A percentile compares a stretch with the other conserved stretches of the same genome.
Conservation (phyloP, 305 asterid genomes). For the Fraxinus latifolia region DNA sequence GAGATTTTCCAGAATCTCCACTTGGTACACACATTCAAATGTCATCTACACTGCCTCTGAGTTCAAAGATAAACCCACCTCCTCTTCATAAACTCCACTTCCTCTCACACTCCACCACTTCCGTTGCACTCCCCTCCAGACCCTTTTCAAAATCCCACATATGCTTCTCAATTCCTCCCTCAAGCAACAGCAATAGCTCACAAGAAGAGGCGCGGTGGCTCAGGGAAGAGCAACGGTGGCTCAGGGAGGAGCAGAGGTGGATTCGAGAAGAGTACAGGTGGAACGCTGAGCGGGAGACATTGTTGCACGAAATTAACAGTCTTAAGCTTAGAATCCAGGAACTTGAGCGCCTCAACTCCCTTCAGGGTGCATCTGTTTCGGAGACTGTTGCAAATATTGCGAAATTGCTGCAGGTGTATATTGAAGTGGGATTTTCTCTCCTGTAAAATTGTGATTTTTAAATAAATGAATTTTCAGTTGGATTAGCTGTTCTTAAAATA, state of each 20-base stretch:
- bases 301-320: conserved; percentile 52
- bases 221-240: conserved; percentile 85
- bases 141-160: conserved; percentile 36
- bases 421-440: background rate
- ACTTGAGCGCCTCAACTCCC: conserved; percentile 46
- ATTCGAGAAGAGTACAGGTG: conserved; percentile 77
- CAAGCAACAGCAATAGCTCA: conserved; percentile 26
- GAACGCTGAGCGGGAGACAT: conserved; percentile 62
- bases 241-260: conserved; percentile 93
- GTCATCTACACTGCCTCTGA: conserved; percentile 37
- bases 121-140: conserved; percentile 12
- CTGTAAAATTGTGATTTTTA: background rate
- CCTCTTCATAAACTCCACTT: conserved; percentile 28
- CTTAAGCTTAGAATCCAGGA: conserved; percentile 58
- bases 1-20: background rate
- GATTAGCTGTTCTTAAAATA: background rate
- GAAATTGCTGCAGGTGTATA: conserved; percentile 59
- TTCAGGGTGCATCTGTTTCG: conserved; percentile 47
- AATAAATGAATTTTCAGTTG: background rate
- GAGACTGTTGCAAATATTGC: conserved; percentile 58
- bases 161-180: conserved; percentile 55
- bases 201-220: conserved; percentile 56
- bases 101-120: conserved; percentile 1
- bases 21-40: conserved; percentile 9
- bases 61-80: conserved; percentile 34